These are phyloP conservation scores for Vanrija sp. DNA, from an alignment of 1,284 basidiomycete species.

Conservation along the genomic window DNA sequence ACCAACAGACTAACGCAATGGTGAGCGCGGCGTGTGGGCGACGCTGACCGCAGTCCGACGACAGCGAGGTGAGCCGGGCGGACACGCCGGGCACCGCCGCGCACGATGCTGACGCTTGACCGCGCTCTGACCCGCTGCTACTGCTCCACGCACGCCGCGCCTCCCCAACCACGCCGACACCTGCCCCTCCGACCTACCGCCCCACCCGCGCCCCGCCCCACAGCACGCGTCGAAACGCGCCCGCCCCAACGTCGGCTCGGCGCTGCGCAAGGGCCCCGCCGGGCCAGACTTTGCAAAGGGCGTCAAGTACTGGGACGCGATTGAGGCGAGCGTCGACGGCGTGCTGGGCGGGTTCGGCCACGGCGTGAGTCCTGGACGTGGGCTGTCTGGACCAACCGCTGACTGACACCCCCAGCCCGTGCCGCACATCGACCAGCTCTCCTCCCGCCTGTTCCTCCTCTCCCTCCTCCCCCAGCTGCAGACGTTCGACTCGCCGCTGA, in stretches of 20 bases:
- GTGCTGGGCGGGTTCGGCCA: slow-evolving; percentile 52
- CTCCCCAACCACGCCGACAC: background rate
- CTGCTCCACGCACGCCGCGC: background rate
- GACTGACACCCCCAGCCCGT: slow-evolving; percentile 58
- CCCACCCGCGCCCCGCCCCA: background rate
- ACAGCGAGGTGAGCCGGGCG: background rate
- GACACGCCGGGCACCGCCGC: background rate
- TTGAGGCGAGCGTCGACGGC: slow-evolving; percentile 50
- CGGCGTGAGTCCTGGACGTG: slow-evolving; percentile 31
- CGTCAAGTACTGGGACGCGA: slow-evolving; percentile 51
- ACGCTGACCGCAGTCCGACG: background rate
- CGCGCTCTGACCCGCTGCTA: background rate
- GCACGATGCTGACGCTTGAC: background rate
- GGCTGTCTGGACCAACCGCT: background rate
- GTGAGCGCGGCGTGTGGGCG: no score
- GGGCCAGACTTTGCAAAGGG: slow-evolving; percentile 49
- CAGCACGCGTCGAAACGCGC: slow-evolving; percentile 18
- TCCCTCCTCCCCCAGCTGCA: slow-evolving; percentile 72
- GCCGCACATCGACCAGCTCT: slow-evolving; percentile 79
- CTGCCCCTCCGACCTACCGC: background rate
- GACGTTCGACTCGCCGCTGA: slow-evolving; percentile 65
- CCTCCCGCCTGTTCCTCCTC: slow-evolving; percentile 79
- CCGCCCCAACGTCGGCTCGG: slow-evolving; percentile 30
- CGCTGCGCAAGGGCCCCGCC: slow-evolving; percentile 22
- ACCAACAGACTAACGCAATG: no score